Base-by-base conservation (phyloP, 345 rosid genomes). In the Raphanus raphanistrum region DNA sequence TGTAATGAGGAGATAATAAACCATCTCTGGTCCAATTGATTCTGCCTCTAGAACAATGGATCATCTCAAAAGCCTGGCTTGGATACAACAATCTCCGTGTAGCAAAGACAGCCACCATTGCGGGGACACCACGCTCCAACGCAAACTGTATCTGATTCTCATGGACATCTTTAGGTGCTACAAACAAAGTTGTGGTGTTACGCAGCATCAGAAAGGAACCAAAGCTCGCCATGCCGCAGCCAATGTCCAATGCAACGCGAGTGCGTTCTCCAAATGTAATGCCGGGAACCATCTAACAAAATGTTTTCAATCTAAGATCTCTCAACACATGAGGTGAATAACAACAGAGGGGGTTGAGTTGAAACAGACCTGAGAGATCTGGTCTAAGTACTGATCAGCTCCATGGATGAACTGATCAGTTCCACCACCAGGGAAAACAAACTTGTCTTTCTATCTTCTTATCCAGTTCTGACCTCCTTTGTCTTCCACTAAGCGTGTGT, bases 71-170 rank as follows among this genome's bases (percentile, higher is more conserved):
- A 73, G 88, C 83, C 70, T 88, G 92, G 81, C 96, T 88, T 64
- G 96, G 91, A 82, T 84, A 90, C 80, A 84, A 70, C 80, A 90
- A 75, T 10, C 90, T 83, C 50, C 69, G 82, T 4, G 88, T 80
- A 31, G 79, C 80, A 76, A 88, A 86, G 7, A 62, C 84, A 27
- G 87, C 84, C 6, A 84, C 81, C 91, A 90, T 87, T 6, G 92
- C 92, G 31, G 92, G 92, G 28, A 87, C 90, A 6, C 92, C 92
- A 5, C 92, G 90, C 82, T 90, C 95, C 61, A 90, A 76, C 25
- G 88, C 95, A 79, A 87, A 85, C 70, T 88, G 91, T 60, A 88
- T 81, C 79, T 84, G 87, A 65, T 84, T 87, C 85, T 86, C 86
- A 50, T 84, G 83, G 21, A 81, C 85, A 80, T 82, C 88, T 63